A percentile compares a stretch with the other conserved stretches of the same genome.
Conservation (phyloP, 192 early-diverging fungal species). For the Pilobolus umbonatus region DNA sequence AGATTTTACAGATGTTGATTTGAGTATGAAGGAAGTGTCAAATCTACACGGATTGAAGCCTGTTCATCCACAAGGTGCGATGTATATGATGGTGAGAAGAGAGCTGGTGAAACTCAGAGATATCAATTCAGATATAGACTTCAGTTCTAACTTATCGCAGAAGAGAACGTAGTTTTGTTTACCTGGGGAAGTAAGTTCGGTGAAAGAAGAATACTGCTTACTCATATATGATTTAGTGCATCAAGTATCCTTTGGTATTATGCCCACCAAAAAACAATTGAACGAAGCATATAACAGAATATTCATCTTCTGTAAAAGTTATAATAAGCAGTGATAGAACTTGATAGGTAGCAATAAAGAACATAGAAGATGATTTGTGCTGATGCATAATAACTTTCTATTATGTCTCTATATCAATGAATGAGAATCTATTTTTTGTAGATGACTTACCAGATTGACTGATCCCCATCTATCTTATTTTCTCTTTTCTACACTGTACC, state of each 20-base stretch:
- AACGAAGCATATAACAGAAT: conserved; percentile 71
- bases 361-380: too few relatives aligned
- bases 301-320: conserved; percentile 70
- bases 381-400: too few relatives aligned
- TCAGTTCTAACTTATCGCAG: conserved; percentile 75
- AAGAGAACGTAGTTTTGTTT: conserved; percentile 80
- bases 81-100: conserved; percentile 89
- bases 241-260: conserved; percentile 78
- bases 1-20: too few relatives aligned
- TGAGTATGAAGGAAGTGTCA: conserved; percentile 56
- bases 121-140: conserved; percentile 73
- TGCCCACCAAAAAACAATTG: conserved; percentile 71
- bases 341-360: too few relatives aligned
- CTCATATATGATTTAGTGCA: conserved; percentile 44
- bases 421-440: too few relatives aligned
- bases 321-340: conserved; percentile 40
- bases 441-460: too few relatives aligned
- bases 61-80: conserved; percentile 85
- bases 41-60: conserved; percentile 68
- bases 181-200: conserved; percentile 56
- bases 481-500: too few relatives aligned
- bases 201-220: too few relatives aligned
- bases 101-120: conserved; percentile 63
- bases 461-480: too few relatives aligned
- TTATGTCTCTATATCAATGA: too few relatives aligned